Base-by-base conservation (phyloP, 2,329 filamentous ascomycete genomes). In the Xylariaceae sp. region DNA sequence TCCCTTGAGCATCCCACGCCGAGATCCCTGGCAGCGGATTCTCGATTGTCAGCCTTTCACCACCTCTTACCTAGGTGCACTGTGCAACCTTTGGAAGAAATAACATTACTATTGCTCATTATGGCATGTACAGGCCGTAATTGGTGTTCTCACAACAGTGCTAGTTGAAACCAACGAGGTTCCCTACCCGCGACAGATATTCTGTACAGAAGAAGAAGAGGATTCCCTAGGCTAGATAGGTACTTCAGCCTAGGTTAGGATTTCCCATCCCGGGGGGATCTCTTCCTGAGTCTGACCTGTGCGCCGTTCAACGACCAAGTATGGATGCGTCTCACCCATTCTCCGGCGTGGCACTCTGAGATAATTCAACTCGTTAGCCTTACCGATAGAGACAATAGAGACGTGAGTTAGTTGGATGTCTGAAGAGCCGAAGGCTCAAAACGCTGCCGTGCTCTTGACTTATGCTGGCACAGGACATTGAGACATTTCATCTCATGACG, bases 51-150 rank as follows among this genome's bases (percentile, higher is more conserved):
- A 47, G 41, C 41, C 26, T 28, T 41, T 36, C 33, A 37, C 34
- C 36, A 36, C 12, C n/a, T 6, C 24, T 26, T 36, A 38, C n/a
- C n/a, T n/a, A n/a, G n/a, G n/a, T n/a, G n/a, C n/a, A n/a, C n/a
- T n/a, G 43, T 18, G 36, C 40, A 8, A 8, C 26, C 26, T 28
- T 28, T n/a, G n/a, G n/a, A n/a, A n/a, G n/a, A 13, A 40, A 43
- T 27, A 24, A 11, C 34, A 46, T 46, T 46, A 43, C 40, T 37
- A 46, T 30, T 37, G 16, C 36, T 38, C 40, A 36, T 46, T 40
- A 43, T 34, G 23, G 21, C 33, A 40, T 31, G 36, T 37, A 31
- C 36, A 30, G 14, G 29, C 19, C 29, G 15, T 31, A 26, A 23
- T 14, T 14, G 27, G 32, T 27, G 21, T 16, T 15, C 27, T 28